These are phyloP conservation scores for Rhodamnia rubescens DNA, from an alignment of 345 rosid genomes.

Conservation along the genomic window DNA sequence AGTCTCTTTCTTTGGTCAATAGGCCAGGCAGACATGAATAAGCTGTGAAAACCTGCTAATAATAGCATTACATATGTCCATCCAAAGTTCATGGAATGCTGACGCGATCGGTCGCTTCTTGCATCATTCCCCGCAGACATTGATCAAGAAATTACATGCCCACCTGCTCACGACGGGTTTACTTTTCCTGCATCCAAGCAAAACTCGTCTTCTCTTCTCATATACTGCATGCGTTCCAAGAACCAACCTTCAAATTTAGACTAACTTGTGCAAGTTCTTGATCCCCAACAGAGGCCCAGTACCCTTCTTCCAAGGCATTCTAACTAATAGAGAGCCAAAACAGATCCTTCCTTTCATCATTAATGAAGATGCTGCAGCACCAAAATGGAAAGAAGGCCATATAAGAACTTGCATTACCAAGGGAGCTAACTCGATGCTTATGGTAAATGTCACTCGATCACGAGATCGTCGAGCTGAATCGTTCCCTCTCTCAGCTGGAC, in stretches of 20 bases:
- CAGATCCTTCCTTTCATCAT: slow-evolving; percentile 80
- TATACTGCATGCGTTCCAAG: slow-evolving; percentile 11
- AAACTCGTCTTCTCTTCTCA: slow-evolving; percentile 20
- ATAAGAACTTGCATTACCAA: too few relatives aligned
- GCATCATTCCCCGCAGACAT: slow-evolving; percentile 1
- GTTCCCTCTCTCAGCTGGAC: slow-evolving; percentile 78
- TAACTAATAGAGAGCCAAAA: slow-evolving; percentile 67
- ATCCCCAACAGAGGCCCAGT: slow-evolving; percentile 16
- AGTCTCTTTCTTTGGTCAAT: too few relatives aligned
- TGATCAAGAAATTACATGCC: slow-evolving; percentile 18
- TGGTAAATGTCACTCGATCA: too few relatives aligned
- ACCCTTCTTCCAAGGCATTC: slow-evolving; percentile 76
- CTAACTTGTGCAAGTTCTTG: slow-evolving; percentile 17
- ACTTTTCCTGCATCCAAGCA: slow-evolving; percentile 7
- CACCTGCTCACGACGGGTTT: slow-evolving; percentile 19
- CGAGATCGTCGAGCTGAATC: slow-evolving; percentile 70
- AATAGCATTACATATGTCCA: neutral
- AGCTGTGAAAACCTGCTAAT: too few relatives aligned
- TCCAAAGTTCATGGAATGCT: neutral
- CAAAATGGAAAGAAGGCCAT: slow-evolving; percentile 25
- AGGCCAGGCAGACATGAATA: too few relatives aligned
- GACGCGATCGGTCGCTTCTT: slow-evolving; percentile 6
- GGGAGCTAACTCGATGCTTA: too few relatives aligned
- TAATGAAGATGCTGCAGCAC: slow-evolving; percentile 36
- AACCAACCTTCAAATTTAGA: slow-evolving; percentile 10